phyloP scores from a whole-genome alignment of 805 yeast genomes.

The Scheffersomyces lignosus region DNA sequence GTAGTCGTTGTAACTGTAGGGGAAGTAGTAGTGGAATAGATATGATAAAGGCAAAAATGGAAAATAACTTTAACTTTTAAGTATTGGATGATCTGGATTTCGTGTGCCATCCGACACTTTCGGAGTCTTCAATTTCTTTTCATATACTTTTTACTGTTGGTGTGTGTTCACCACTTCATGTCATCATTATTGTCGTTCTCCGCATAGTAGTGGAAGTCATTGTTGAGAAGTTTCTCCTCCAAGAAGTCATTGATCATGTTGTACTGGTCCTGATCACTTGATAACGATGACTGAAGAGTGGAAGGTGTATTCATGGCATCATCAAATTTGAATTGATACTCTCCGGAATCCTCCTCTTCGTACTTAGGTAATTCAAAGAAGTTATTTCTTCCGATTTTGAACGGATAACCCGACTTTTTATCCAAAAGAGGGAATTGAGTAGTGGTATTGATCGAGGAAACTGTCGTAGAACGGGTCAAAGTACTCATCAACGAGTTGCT shows the following conservation, averaged over 20 bases:
- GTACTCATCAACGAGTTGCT: conserved; percentile 37
- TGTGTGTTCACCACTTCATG: conserved; percentile 4
- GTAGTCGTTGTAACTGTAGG: no score
- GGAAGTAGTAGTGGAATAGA: no score
- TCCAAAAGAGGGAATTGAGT: conserved; percentile 25
- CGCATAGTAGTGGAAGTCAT: conserved; percentile 37
- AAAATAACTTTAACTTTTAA: no score
- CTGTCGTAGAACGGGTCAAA: conserved; percentile 43
- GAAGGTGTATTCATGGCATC: conserved; percentile 16
- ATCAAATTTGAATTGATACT: conserved; percentile 21
- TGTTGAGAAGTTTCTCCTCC: conserved; percentile 39
- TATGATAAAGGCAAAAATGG: no score
- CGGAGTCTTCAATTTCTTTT: no score
- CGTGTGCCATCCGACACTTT: no score
- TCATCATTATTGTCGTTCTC: conserved; percentile 8
- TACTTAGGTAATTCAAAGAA: conserved; percentile 37
- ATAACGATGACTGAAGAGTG: not conserved
- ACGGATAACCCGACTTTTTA: conserved; percentile 13
- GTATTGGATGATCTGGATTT: no score
- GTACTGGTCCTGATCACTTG: conserved; percentile 28
- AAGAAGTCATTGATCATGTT: conserved; percentile 41
- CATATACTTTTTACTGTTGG: no score
- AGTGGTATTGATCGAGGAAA: conserved; percentile 18
- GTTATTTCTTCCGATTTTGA: conserved; percentile 14
- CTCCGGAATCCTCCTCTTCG: conserved; percentile 12